Base-by-base conservation (phyloP, 2,329 filamentous ascomycete species). In the Nigrograna mackinnonii region DNA sequence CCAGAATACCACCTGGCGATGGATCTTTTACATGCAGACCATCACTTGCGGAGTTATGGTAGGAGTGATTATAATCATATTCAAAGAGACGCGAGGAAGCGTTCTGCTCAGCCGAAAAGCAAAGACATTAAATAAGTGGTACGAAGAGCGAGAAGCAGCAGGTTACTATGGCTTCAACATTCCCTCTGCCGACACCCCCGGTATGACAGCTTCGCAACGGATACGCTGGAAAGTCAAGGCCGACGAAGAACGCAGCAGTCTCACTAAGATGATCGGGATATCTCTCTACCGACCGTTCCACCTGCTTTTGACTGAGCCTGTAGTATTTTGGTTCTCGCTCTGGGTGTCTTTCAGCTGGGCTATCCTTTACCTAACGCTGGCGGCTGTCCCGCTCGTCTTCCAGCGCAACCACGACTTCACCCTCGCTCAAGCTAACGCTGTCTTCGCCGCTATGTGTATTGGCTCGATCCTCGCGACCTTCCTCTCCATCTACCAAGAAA, bases 271-370 rank as follows among this genome's bases (percentile, higher is more conserved):
- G 80, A 84, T 96, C 39, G 73, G 76, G 5, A 82, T 89, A 11
- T 94, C 89, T 0, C 69, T 92, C 5, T 84, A 82, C 50, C 80
- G 91, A 0, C 91, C 91, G 0, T 95, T 96, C 64, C 82, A 85
- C 57, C 77, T 91, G 1, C 80, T 91, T 13, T 71, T 85, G 51
- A 91, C 87, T 0, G 87, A 91, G 53, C 85, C 87, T 0, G 84
- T 90, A 7, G 86, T 91, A 12, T 90, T 91, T 68, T 90, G 82
- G 73, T 96, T 96, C 72, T 90, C 86, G 1, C 75, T 95, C 1
- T 96, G 91, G 91, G 86, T 91, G 1, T 79, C 89, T 0, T 96
- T 96, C 66, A 85, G 85, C 16, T 96, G 91, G 91, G 90, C 87
- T 0, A 80, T 95, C 0, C 79, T 96, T 0, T 96, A 96, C 66